Evolutionary conservation across 176 grass and related monocot genomes (phyloP).

Genomic region (Zoysia japonica): DNA sequence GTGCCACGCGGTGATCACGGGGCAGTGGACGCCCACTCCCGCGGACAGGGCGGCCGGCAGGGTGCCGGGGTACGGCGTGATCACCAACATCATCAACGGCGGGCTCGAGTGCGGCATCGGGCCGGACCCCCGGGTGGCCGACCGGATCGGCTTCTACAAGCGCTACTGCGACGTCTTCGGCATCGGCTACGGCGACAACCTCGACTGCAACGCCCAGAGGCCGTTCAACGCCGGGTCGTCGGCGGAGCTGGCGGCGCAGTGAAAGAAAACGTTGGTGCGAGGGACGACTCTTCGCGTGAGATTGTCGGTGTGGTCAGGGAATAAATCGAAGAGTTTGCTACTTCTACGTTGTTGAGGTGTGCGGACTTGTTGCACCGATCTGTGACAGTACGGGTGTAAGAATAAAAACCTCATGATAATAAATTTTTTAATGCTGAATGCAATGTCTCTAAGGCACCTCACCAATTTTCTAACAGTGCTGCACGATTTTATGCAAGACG

Average conservation of each 20-base stretch:
- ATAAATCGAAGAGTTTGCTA: neutral
- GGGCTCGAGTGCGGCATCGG: constrained; percentile 54
- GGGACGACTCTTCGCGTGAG: too few relatives aligned
- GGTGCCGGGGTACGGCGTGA: constrained; percentile 45
- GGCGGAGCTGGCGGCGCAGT: constrained; percentile 17
- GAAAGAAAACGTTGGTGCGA: neutral
- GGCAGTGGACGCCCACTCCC: constrained; percentile 23
- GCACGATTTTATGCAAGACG: too few relatives aligned
- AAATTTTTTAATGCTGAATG: too few relatives aligned
- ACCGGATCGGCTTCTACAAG: constrained; percentile 63
- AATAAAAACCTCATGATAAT: too few relatives aligned
- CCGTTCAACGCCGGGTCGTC: constrained; percentile 22
- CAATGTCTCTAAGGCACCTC: neutral
- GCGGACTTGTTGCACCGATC: neutral
- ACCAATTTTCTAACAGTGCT: neutral
- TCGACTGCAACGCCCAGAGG: constrained; percentile 53
- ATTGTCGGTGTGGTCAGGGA: neutral
- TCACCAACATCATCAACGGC: constrained; percentile 76
- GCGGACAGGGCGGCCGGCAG: constrained; percentile 28
- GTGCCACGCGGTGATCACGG: constrained; percentile 50
- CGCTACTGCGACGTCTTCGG: constrained; percentile 53
- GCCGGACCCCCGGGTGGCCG: neutral
- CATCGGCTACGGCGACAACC: constrained; percentile 43
- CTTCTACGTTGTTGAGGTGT: neutral
- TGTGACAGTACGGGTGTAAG: neutral